Conservation (phyloP, 139 green algal species). For the Chlorella sorokiniana region DNA sequence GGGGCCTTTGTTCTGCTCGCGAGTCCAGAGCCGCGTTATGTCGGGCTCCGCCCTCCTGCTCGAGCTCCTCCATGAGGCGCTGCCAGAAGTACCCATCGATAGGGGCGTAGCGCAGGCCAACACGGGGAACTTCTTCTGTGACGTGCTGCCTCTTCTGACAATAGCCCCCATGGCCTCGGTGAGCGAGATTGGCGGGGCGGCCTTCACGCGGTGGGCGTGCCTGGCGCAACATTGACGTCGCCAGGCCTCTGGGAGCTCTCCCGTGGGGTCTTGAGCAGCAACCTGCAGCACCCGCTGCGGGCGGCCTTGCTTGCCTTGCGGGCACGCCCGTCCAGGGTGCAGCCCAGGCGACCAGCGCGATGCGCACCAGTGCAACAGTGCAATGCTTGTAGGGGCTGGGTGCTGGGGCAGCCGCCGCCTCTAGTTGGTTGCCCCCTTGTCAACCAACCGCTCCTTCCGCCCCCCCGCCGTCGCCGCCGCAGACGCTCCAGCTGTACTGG, state of each 20-base stretch:
- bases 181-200: background rate
- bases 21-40: no score
- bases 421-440: background rate
- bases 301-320: no score
- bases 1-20: no score
- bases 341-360: no score
- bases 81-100: slow-evolving; percentile 26
- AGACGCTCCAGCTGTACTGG: slow-evolving; percentile 26
- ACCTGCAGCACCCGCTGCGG: no score
- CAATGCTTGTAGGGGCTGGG: no score
- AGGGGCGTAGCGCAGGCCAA: slow-evolving; percentile 23
- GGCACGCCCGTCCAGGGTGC: no score
- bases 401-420: no score
- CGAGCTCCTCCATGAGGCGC: background rate
- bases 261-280: no score
- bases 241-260: background rate
- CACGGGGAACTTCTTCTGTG: slow-evolving; percentile 14
- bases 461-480: background rate
- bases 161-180: background rate
- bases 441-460: background rate
- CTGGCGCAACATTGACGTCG: background rate
- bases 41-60: background rate
- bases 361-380: no score
- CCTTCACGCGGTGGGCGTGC: background rate
- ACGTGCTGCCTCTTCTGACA: slow-evolving; percentile 27